These are phyloP conservation scores for Aspergillus chevalieri DNA, from an alignment of 2,329 filamentous ascomycete genomes.

Conservation along the genomic window DNA sequence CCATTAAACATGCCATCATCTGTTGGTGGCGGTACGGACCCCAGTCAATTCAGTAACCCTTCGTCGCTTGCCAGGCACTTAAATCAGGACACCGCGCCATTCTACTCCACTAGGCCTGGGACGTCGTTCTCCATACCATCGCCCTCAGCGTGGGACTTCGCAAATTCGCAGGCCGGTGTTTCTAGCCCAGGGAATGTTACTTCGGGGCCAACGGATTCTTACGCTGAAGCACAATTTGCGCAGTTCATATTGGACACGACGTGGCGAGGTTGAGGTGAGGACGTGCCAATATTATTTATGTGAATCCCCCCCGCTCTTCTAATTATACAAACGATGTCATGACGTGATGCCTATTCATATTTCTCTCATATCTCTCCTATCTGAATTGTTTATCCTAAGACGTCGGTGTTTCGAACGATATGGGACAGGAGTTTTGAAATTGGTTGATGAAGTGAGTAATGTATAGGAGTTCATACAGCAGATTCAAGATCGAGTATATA, in stretches of 20 bases:
- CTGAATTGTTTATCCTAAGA: too few species aligned
- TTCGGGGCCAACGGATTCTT: constrained; percentile 17
- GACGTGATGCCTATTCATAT: too few species aligned
- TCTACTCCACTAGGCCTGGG: constrained; percentile 14
- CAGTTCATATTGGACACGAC: constrained; percentile 19
- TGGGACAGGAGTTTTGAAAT: too few species aligned
- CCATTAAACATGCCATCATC: constrained; percentile 16
- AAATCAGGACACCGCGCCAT: constrained; percentile 1
- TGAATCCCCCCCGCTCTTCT: too few species aligned
- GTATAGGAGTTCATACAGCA: too few species aligned
- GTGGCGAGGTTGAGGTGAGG: constrained; percentile 5
- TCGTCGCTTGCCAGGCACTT: too few species aligned
- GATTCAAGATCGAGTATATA: too few species aligned
- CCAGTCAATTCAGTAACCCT: constrained; percentile 3
- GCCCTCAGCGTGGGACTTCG: constrained; percentile 26
- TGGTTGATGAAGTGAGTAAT: too few species aligned
- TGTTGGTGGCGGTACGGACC: not conserved
- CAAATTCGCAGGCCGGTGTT: constrained; percentile 4
- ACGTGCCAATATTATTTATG: too few species aligned
- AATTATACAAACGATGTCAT: too few species aligned
- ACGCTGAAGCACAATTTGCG: constrained; percentile 32
- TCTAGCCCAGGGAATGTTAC: constrained; percentile 4
- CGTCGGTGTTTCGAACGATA: too few species aligned
- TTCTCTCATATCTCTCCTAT: too few species aligned
- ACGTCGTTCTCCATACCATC: constrained; percentile 17